Evolutionary conservation across 169 alveolate species (phyloP), one percentile per base, ranked within the genome.

Genomic region (Cryptosporidium parvum): DNA sequence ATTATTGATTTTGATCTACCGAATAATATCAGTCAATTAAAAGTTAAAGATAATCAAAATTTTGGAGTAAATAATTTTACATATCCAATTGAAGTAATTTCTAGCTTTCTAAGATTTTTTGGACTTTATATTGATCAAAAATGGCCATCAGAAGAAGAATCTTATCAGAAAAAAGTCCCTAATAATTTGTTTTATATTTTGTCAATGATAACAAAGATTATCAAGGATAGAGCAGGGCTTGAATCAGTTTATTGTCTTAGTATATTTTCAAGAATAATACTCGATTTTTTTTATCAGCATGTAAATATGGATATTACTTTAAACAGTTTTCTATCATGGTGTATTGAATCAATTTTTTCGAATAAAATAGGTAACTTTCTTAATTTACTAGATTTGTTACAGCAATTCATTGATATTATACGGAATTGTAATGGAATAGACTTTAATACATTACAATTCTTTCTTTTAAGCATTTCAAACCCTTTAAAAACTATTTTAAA

Each of bases 101-200:
- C 89, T 23, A 62, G 80, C 62, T 80, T 80, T 65, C 35, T 65
- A 3, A 80, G 89, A 65, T 67, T 80, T 44, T 59, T 80, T 62
- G 70, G 59, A 21, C 37, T 62, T n/a, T 80, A 80, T 80, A 61
- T 80, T 21, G 35, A 45, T 26, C 35, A 80, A 21, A 80, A 62
- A 42, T 80, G 75, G 75, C 89, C 89, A 4, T 42, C 65, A 26
- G 89, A 80, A 53, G 56, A 23, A 35, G 42, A 45, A 29, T 65
- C 48, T 65, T 56, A 51, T 56, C 58, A 42, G 23, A 73, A 21
- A n/a, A 80, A 62, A 59, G n/a, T 80, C 37, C 75, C 89, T 10
- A 80, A 65, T 62, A 61, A 59, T 62, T 51, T 80, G 39, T 80
- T 42, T 42, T 80, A 80, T 62, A 62, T 65, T 80, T 62, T 80